Percentiles rank a stretch among this genome's conserved stretches.
Conservation (phyloP, 2,329 filamentous ascomycete genomes). For the Basipetospora chlamydospora region DNA sequence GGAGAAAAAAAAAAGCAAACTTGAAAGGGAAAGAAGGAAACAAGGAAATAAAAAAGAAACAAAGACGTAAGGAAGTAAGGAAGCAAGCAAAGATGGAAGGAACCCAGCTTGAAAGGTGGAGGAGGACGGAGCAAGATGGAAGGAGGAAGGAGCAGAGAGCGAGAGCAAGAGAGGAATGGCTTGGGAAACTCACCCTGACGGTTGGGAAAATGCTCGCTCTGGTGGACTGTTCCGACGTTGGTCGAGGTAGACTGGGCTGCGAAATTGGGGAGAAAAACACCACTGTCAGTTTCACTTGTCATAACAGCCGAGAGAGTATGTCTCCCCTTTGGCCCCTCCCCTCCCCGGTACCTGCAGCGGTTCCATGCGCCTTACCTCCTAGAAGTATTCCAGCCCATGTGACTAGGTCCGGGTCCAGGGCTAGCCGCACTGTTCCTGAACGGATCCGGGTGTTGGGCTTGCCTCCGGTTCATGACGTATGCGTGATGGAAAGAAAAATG, state of each 20-base stretch:
- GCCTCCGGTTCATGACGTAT: slow-evolving; percentile 3
- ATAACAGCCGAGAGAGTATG: too few relatives aligned
- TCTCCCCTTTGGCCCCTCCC: background rate
- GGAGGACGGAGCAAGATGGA: too few relatives aligned
- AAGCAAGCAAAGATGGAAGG: too few relatives aligned
- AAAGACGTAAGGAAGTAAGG: too few relatives aligned
- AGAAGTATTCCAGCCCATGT: slow-evolving; percentile 2
- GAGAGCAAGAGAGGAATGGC: background rate
- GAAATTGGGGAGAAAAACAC: background rate
- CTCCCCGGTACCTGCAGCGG: slow-evolving; percentile 1
- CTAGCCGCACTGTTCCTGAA: slow-evolving; percentile 3
- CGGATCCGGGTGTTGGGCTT: slow-evolving; percentile 1
- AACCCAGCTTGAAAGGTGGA: too few relatives aligned
- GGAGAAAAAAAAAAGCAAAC: too few relatives aligned
- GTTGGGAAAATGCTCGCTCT: slow-evolving; percentile 1
- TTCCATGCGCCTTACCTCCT: slow-evolving; percentile 4
- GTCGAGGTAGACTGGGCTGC: slow-evolving; percentile 4
- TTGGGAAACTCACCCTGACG: slow-evolving; percentile 4
- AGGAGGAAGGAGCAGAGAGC: background rate
- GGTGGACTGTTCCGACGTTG: slow-evolving; percentile 4
- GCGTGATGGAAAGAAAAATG: too few relatives aligned
- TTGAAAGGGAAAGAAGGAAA: too few relatives aligned
- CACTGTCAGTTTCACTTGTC: slow-evolving; percentile 3
- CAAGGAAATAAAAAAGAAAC: too few relatives aligned
- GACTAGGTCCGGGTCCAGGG: background rate